Base-by-base conservation (phyloP, 352 stramenopile species). In the Phytophthora quininea region DNA sequence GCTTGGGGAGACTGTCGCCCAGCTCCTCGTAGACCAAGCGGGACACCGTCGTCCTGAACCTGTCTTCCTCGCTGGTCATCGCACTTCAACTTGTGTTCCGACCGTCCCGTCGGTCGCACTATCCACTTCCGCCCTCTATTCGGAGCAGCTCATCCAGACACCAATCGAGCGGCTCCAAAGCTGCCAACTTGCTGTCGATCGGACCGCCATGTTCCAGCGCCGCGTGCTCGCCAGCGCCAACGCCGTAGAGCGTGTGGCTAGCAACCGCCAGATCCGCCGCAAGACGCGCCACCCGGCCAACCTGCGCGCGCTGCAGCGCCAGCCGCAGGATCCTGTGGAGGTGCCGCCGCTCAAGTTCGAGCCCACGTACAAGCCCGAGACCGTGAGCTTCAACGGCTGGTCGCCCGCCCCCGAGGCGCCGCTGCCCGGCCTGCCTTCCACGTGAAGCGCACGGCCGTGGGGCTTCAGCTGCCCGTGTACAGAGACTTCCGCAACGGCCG, bases 381-480 rank as follows among this genome's bases (percentile, higher is more conserved):
- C 84, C 49, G 88, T 96, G 73, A 94, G 86, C 78, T 96, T 96
- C 74, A 96, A 96, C 66, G 88, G 88, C 67, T 96, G 88, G 88
- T 92, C 86, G 32, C 82, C 88, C 24, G 86, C 88, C 42, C 84
- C 86, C 3, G 84, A 88, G 67, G 62, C 74, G 56, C 84, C 86
- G 48, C 65, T 94, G 54, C 70, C 82, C 1, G 73, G 74, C 43
- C 47, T 96, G 33, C 88, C 32, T 94, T 95, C 72, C 62, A 77
- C 38, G 82, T 96, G 29, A 93, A 95, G 83, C 86, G 89, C 67
- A 96, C 89, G 51, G 80, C 84, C 31, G 66, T 88, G 38, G 88
- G 88, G 3, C 58, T 91, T 59, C 88, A 96, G 67, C 74, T 96
- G 33, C 89, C 89, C 15, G 88, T 96, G 71, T 96, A 96, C 81